These are phyloP conservation scores for Mycena floridula DNA, from an alignment of 768 basidiomycete genomes.

Conservation along the genomic window DNA sequence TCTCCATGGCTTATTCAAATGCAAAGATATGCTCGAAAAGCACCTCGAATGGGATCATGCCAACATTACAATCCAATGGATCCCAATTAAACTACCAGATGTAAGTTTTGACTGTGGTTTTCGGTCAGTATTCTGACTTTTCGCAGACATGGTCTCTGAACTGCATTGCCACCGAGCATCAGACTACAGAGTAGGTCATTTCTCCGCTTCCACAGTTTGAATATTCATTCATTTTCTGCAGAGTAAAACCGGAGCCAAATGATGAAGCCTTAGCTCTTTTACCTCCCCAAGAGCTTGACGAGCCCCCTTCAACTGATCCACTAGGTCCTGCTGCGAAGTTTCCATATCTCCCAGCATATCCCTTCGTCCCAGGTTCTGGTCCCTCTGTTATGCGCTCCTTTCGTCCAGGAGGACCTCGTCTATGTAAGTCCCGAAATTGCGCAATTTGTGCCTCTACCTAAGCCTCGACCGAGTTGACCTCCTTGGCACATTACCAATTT, in stretches of 20 bases:
- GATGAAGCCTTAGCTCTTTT: slow-evolving; percentile 8
- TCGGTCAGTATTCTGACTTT: slow-evolving; percentile 1
- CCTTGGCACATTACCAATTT: slow-evolving; percentile 50
- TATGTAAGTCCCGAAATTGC: not conserved
- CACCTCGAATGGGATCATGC: slow-evolving; percentile 6
- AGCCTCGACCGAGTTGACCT: slow-evolving; percentile 32
- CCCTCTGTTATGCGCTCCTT: too few species aligned
- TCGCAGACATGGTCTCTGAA: not conserved
- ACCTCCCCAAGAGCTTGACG: slow-evolving; percentile 33
- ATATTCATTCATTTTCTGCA: too few species aligned
- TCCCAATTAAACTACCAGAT: not conserved
- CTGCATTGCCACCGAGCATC: not conserved
- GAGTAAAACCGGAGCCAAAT: not conserved
- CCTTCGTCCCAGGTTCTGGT: too few species aligned
- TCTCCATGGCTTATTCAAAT: slow-evolving; percentile 3
- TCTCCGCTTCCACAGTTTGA: too few species aligned
- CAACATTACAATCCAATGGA: slow-evolving; percentile 2
- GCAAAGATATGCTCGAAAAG: slow-evolving; percentile 4
- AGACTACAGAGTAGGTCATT: too few species aligned
- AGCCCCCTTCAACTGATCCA: too few species aligned
- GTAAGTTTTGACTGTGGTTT: not conserved
- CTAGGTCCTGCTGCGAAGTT: slow-evolving; percentile 44
- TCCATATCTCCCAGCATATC: slow-evolving; percentile 43
- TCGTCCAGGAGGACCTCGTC: not conserved
- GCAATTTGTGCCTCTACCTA: not conserved